These are phyloP conservation scores for Colletotrichum siamense DNA, from an alignment of 2,329 filamentous ascomycete species.

Conservation along the genomic window DNA sequence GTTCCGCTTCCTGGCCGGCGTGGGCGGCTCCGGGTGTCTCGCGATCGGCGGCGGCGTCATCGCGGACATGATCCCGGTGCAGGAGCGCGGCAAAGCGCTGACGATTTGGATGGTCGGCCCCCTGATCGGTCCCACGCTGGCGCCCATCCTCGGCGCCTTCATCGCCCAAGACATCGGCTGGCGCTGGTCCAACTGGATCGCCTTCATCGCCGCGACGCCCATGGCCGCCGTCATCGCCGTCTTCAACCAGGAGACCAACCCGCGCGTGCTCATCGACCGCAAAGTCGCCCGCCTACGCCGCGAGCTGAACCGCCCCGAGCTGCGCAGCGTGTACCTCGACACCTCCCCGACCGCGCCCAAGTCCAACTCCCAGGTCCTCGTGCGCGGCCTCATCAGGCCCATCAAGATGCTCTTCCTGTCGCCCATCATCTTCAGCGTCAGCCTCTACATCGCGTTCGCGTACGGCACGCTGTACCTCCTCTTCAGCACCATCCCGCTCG, in stretches of 20 bases:
- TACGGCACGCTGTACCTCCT: conserved; percentile 60
- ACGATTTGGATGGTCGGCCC: conserved; percentile 53
- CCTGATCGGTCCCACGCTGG: conserved; percentile 48
- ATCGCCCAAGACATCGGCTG: conserved; percentile 54
- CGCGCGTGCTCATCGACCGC: conserved; percentile 52
- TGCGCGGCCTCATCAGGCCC: conserved; percentile 53
- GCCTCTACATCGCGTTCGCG: conserved; percentile 55
- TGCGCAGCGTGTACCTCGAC: conserved; percentile 26
- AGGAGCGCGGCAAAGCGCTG: conserved; percentile 52
- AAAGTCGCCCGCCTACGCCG: conserved; percentile 51
- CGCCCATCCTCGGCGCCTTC: conserved; percentile 55
- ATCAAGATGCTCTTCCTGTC: conserved; percentile 56
- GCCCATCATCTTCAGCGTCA: conserved; percentile 51
- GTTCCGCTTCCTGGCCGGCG: conserved; percentile 64
- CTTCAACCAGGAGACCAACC: conserved; percentile 53
- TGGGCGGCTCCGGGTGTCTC: conserved; percentile 61
- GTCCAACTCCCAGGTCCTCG: conserved; percentile 33
- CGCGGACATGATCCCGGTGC: conserved; percentile 56
- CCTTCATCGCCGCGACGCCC: conserved; percentile 49
- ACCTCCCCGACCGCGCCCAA: conserved; percentile 34
- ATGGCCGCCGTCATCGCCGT: conserved; percentile 41
- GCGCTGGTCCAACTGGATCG: conserved; percentile 60
- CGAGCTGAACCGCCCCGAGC: conserved; percentile 49
- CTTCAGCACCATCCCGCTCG: conserved; percentile 58
- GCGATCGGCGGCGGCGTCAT: conserved; percentile 62